These are phyloP conservation scores for Phaeomoniella chlamydospora DNA, from an alignment of 2,329 filamentous ascomycete species.

Conservation along the genomic window DNA sequence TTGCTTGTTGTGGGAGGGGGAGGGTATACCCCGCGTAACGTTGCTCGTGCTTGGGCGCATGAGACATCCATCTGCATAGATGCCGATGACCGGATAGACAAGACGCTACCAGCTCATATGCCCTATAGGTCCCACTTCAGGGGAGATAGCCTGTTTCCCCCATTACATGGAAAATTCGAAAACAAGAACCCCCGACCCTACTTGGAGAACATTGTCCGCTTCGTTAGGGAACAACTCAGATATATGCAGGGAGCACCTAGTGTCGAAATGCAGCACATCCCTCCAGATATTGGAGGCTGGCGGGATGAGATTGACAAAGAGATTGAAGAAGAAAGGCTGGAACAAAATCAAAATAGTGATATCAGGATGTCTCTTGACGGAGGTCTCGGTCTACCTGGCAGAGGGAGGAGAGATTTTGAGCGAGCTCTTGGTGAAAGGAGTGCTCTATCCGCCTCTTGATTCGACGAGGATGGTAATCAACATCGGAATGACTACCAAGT, in stretches of 20 bases:
- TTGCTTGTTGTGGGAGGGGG: constrained; percentile 87
- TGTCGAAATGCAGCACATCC: constrained; percentile 69
- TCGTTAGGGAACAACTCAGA: constrained; percentile 70
- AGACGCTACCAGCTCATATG: constrained; percentile 62
- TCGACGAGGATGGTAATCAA: too few species aligned
- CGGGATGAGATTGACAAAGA: constrained; percentile 33
- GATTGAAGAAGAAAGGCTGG: constrained; percentile 25
- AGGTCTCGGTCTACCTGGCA: constrained; percentile 3
- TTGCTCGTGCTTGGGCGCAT: constrained; percentile 91
- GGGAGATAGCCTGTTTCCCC: constrained; percentile 67
- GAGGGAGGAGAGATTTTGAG: constrained; percentile 11
- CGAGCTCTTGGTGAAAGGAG: constrained; percentile 5
- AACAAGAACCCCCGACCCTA: constrained; percentile 72
- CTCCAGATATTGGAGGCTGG: constrained; percentile 53
- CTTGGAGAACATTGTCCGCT: constrained; percentile 58
- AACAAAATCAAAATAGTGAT: constrained; percentile 22
- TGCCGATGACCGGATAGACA: constrained; percentile 53
- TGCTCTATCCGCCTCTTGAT: too few species aligned
- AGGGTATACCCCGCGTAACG: constrained; percentile 91
- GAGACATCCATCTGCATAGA: constrained; percentile 85
- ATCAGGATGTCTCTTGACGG: constrained; percentile 10
- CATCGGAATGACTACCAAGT: too few species aligned
- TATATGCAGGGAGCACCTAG: constrained; percentile 78
- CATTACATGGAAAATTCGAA: constrained; percentile 60
- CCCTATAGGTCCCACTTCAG: constrained; percentile 86